A percentile compares a stretch with the other conserved stretches of the same genome.
These are phyloP conservation scores for Trichoderma lentiforme DNA, from an alignment of 2,329 filamentous ascomycete genomes.

Conservation along the genomic window DNA sequence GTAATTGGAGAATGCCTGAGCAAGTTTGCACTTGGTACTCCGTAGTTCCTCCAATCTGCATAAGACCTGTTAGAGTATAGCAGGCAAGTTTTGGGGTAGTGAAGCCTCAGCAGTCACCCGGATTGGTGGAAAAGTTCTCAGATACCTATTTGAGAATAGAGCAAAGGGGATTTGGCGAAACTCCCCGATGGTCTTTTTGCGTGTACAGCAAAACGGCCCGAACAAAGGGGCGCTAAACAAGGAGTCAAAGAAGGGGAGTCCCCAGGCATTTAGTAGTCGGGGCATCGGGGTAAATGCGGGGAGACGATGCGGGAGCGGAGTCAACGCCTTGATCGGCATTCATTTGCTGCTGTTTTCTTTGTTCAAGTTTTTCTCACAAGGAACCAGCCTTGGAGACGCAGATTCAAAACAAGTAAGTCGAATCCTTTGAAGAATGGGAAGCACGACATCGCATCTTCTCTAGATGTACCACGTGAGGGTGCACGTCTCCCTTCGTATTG, in stretches of 20 bases:
- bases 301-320: conserved; percentile 12
- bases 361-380: neutral
- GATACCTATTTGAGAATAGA: neutral
- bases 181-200: conserved; percentile 17
- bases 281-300: conserved; percentile 13
- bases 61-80: neutral
- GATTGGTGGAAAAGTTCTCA: conserved; percentile 13
- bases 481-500: neutral
- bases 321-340: conserved; percentile 2
- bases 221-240: conserved; percentile 12
- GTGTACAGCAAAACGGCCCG: conserved; percentile 13
- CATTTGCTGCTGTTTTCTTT: neutral
- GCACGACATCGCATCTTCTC: neutral
- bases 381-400: neutral
- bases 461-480: neutral
- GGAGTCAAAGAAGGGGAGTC: neutral
- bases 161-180: conserved; percentile 1
- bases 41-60: neutral
- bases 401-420: neutral
- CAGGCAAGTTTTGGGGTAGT: neutral
- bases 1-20: neutral
- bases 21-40: neutral
- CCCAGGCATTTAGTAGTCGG: neutral
- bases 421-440: neutral
- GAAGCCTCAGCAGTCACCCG: neutral